A percentile compares a stretch with the other conserved stretches of the same genome.
Evolutionary conservation across 257 asterid genomes (phyloP).

Genomic region (Forsythia viridissima): DNA sequence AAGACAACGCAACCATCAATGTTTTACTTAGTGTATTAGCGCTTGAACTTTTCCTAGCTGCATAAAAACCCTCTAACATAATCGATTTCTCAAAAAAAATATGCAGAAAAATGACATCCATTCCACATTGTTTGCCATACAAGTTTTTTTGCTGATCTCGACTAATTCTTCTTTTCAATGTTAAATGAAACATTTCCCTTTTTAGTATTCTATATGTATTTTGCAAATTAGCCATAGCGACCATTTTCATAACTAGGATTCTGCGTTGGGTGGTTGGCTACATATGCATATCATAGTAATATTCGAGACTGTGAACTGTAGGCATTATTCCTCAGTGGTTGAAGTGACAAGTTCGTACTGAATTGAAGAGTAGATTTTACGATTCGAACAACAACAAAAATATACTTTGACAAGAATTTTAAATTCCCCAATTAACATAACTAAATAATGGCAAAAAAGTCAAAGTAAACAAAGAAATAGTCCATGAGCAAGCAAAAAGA

Average conservation of each 20-base stretch:
- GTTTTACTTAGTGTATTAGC: neutral
- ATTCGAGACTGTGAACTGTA: neutral
- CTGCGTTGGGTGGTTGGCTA: neutral
- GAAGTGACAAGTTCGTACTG: neutral
- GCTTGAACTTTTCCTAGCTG: neutral
- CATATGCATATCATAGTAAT: neutral
- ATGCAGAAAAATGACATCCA: neutral
- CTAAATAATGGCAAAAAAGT: neutral
- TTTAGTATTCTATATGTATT: no score
- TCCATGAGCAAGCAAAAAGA: neutral
- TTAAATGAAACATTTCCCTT: no score
- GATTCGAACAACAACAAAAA: neutral
- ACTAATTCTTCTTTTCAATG: neutral
- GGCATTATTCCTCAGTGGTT: neutral
- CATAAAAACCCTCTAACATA: neutral
- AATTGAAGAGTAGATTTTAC: neutral
- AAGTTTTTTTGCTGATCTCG: neutral
- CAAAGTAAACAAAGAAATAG: neutral
- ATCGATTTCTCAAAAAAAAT: no score
- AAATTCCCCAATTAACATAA: neutral
- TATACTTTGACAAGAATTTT: neutral
- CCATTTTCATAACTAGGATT: neutral
- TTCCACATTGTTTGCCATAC: neutral
- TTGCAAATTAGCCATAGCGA: neutral
- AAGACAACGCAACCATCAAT: neutral